phyloP scores from a whole-genome alignment of 1,284 basidiomycete species.

The Moniliophthora roreri region DNA sequence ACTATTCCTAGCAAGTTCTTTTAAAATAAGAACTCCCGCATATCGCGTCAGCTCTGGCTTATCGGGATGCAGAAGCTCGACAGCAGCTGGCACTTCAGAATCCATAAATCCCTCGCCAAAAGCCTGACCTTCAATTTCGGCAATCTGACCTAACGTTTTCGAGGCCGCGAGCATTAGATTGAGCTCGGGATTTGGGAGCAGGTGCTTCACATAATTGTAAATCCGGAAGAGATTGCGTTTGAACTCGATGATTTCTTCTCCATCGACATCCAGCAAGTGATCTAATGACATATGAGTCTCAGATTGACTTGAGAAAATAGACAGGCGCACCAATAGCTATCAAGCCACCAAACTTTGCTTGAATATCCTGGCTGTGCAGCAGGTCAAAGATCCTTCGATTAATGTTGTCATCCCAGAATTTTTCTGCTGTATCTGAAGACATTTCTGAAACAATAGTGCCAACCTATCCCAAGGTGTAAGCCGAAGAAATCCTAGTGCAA shows the following conservation, averaged over 20 bases:
- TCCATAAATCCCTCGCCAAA: conserved; percentile 90
- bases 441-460: conserved; percentile 71
- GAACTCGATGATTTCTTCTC: conserved; percentile 75
- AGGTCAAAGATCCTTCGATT: conserved; percentile 80
- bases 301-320: conserved; percentile 19
- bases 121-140: conserved; percentile 75
- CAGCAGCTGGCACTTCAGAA: conserved; percentile 79
- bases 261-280: conserved; percentile 67
- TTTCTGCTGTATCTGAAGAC: conserved; percentile 72
- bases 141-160: conserved; percentile 82
- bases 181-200: conserved; percentile 81
- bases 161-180: conserved; percentile 89
- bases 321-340: conserved; percentile 70
- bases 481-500: background rate
- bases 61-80: conserved; percentile 75
- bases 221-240: conserved; percentile 81
- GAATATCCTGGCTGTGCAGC: conserved; percentile 74
- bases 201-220: conserved; percentile 89
- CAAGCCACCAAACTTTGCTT: conserved; percentile 81
- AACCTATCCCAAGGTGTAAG: conserved; percentile 45
- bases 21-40: conserved; percentile 85
- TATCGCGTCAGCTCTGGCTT: conserved; percentile 77
- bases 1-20: conserved; percentile 87
- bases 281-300: conserved; percentile 41
- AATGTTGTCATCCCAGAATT: conserved; percentile 82